Base-by-base conservation (phyloP, 2,329 filamentous ascomycete species). In the Penicillium sp. region DNA sequence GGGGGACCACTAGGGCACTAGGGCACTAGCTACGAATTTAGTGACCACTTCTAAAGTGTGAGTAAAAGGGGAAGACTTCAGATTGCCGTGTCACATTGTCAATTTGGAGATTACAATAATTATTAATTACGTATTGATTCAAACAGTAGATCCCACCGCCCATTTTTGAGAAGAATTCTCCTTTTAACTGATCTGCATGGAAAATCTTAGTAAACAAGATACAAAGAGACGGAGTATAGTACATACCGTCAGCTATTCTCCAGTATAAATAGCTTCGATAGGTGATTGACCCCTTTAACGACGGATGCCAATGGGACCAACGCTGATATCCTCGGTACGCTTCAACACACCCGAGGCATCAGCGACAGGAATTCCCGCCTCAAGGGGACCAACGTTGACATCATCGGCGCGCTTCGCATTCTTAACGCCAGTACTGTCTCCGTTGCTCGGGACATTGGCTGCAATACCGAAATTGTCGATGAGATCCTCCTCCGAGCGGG, bases 401-500 rank as follows among this genome's bases (percentile, higher is more conserved):
- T 42, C 37, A 4, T 42, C 19, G 11, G 37, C 8, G 11, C n/a
- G 19, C 19, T 42, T 42, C 14, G 4, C 25, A 6, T 11, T 29
- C 9, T 29, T 3, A 29, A 29, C 8, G 27, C 27, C 25, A 25
- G 25, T 25, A 5, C 25, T 23, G 25, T 44, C 49, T 19, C 44
- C 54, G 13, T 57, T 48, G 3, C 43, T 49, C 4, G 16, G 21
- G 33, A 43, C 14, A 27, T n/a, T 27, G 14, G 9, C 9, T n/a
- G 8, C 13, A 14, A 31, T 7, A 37, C 19, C 33, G 11, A 33
- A n/a, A 11, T 50, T n/a, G 9, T 8, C 25, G 43, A 21, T 35
- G 23, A 31, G 33, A 25, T 16, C 21, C 2, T 53, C 50, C n/a
- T 57, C 50, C 9, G 50, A 57, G 19, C 55, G 51, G 37, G 37